A percentile compares a stretch with the other conserved stretches of the same genome.
These are phyloP conservation scores for Chalciporus piperatoides DNA, from an alignment of 1,284 basidiomycete genomes.

Conservation along the genomic window DNA sequence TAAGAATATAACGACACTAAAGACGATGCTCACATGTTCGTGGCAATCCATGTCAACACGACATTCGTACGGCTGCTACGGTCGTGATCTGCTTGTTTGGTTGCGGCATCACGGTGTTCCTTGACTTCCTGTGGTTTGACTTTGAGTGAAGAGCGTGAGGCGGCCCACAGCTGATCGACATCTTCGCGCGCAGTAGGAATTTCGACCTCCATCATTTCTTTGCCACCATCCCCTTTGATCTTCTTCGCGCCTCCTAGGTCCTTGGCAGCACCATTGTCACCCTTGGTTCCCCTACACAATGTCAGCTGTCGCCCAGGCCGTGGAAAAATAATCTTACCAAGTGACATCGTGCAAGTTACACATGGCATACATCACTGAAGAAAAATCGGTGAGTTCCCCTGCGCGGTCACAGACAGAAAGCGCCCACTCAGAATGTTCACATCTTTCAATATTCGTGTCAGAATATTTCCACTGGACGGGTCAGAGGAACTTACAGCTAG, in stretches of 20 bases:
- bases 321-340: conserved; percentile 45
- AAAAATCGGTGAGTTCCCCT: background rate
- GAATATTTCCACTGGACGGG: background rate
- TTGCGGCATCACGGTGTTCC: conserved; percentile 81
- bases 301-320: conserved; percentile 5
- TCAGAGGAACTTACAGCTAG: conserved; percentile 52
- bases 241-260: conserved; percentile 88
- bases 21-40: conserved; percentile 62
- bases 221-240: conserved; percentile 76
- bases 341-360: conserved; percentile 89
- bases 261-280: conserved; percentile 81
- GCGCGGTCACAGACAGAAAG: background rate
- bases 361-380: conserved; percentile 81
- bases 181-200: conserved; percentile 79
- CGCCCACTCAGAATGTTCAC: conserved; percentile 79
- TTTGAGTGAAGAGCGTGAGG: conserved; percentile 65
- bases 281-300: conserved; percentile 74
- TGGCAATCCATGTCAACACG: conserved; percentile 81
- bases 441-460: conserved; percentile 43
- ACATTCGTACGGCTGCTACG: conserved; percentile 82
- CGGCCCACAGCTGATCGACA: conserved; percentile 80
- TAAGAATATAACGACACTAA: conserved; percentile 10
- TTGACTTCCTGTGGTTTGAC: conserved; percentile 65
- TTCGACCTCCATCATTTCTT: conserved; percentile 83
- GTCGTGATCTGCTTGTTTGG: conserved; percentile 86